Evolutionary conservation across 2,329 filamentous ascomycete genomes (phyloP), one percentile per base, ranked within the genome.

Genomic region (Colletotrichum horii): DNA sequence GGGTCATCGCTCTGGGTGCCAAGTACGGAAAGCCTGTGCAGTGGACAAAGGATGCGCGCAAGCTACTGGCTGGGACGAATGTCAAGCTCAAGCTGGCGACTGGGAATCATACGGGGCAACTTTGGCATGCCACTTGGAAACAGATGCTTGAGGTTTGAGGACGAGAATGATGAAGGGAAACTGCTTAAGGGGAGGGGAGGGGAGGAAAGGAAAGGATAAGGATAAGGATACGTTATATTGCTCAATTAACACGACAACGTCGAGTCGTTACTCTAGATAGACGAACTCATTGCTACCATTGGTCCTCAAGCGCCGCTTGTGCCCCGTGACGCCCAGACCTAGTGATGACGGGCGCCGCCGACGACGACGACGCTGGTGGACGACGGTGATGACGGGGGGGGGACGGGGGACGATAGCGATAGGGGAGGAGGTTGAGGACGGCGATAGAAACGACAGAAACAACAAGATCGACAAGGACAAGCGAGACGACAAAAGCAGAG

Each of bases 121-220:
- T 73, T 24, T 73, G 70, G 70, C 12, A 4, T 5, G n/a, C 14
- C 4, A 34, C 66, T 28, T 73, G 66, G 65, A 52, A 70, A n/a
- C 19, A 22, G 11, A 70, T 73, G 70, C 19, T 48, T 14, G 32
- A 11, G 6, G n/a, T 65, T 0, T 28, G 3, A 58, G 55, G 24
- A 0, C 0, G 22, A 24, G 22, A 0, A 56, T 56, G 26, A 24
- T 1, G 5, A 14, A 11, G 6, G 14, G 15, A 48, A 48, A 19
- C 30, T 32, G 30, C n/a, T n/a, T n/a, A n/a, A n/a, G 26, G 26
- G 26, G 26, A 6, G 11, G 7, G 32, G 38, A 14, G 38, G 19
- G 38, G 16, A 6, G 8, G 8, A 9, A 5, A n/a, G 6, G 5
- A 11, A 11, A 28, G 26, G 26, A 28, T 28, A 6, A 28, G 26